Percentiles rank a stretch among this genome's conserved stretches.
phyloP scores from a whole-genome alignment of 371 early-diverging fungal species.

The Mucor mucedo region DNA sequence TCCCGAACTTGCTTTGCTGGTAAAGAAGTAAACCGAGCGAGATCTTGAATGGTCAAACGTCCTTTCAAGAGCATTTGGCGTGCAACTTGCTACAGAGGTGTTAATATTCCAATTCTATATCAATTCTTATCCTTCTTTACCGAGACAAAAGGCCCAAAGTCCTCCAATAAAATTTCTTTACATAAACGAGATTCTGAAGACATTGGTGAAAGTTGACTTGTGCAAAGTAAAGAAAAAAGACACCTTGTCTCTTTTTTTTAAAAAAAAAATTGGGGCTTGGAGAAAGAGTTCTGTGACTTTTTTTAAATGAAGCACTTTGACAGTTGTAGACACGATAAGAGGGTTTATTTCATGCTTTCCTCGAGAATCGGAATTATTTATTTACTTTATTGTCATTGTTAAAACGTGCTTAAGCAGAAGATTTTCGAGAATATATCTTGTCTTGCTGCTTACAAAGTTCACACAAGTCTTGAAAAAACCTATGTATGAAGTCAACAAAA shows the following conservation, averaged over 20 bases:
- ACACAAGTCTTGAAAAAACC: conserved; percentile 12
- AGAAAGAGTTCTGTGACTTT: conserved; percentile 7
- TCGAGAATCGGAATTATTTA: no score
- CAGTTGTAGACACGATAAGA: neutral
- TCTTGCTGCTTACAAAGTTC: conserved; percentile 7
- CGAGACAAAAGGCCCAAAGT: conserved; percentile 51
- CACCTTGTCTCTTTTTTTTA: neutral
- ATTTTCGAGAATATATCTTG: neutral
- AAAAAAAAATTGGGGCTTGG: conserved; percentile 24
- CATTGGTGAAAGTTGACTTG: conserved; percentile 26
- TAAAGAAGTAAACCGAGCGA: conserved; percentile 46
- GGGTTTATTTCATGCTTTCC: no score
- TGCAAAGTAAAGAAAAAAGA: conserved; percentile 2
- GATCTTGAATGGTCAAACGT: conserved; percentile 45
- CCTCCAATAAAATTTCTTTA: conserved; percentile 51
- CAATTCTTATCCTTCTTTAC: conserved; percentile 20
- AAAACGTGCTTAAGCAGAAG: neutral
- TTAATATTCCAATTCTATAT: conserved; percentile 34
- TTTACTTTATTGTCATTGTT: no score
- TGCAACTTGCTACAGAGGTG: conserved; percentile 47
- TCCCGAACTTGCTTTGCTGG: conserved; percentile 43
- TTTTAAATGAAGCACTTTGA: conserved; percentile 7
- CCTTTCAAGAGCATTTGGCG: conserved; percentile 50
- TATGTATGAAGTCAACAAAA: neutral
- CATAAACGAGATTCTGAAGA: conserved; percentile 49